A percentile compares a stretch with the other conserved stretches of the same genome.
Evolutionary conservation across 2,329 filamentous ascomycete genomes (phyloP).

Genomic region (Zymoseptoria brevis): DNA sequence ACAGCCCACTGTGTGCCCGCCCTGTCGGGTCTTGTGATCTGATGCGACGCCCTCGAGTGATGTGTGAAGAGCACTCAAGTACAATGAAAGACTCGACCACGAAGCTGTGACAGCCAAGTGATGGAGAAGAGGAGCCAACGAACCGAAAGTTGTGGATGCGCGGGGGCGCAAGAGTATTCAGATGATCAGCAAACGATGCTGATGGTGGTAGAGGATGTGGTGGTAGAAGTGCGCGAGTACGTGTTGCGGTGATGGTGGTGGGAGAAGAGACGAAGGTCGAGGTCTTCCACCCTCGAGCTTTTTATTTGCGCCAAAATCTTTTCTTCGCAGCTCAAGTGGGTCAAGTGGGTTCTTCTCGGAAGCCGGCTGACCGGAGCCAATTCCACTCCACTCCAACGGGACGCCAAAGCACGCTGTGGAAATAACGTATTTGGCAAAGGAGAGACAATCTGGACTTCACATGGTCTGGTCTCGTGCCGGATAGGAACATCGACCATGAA

Average conservation of each 20-base stretch:
- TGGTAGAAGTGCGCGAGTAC: background rate
- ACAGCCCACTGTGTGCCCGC: constrained; percentile 21
- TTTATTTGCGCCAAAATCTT: too few relatives aligned
- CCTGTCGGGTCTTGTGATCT: constrained; percentile 10
- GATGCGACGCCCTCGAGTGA: constrained; percentile 17
- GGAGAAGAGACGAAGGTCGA: background rate
- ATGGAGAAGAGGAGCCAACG: constrained; percentile 24
- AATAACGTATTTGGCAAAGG: background rate
- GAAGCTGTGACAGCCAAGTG: constrained; percentile 13
- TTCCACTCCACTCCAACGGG: too few relatives aligned
- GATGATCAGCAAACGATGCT: constrained; percentile 1
- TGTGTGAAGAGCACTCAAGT: constrained; percentile 11
- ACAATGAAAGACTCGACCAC: constrained; percentile 18
- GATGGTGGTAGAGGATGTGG: constrained; percentile 3
- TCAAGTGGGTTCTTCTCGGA: too few relatives aligned
- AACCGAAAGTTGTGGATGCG: constrained; percentile 15
- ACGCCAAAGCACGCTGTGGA: too few relatives aligned
- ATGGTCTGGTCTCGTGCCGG: background rate
- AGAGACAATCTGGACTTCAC: background rate
- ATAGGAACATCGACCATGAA: background rate
- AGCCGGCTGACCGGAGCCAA: too few relatives aligned
- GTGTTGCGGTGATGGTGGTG: background rate
- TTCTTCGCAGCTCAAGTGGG: too few relatives aligned
- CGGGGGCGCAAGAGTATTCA: background rate
- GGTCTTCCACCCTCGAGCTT: background rate